A percentile compares a stretch with the other conserved stretches of the same genome.
These are phyloP conservation scores for Alternaria brassicae DNA, from an alignment of 2,329 filamentous ascomycete species.

Conservation along the genomic window DNA sequence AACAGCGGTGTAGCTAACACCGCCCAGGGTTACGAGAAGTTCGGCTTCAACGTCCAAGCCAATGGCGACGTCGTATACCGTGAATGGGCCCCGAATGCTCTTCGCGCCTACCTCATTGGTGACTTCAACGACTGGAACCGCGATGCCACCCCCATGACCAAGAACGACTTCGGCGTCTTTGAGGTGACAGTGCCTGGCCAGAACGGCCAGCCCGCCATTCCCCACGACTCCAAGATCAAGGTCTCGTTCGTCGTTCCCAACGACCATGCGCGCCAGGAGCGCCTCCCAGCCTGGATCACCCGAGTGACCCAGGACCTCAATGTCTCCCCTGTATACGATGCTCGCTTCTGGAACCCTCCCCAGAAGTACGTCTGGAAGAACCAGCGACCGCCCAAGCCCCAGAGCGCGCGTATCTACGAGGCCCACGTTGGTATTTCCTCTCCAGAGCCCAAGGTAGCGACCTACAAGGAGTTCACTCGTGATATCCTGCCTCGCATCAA, in stretches of 20 bases:
- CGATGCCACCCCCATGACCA: slow-evolving; percentile 84
- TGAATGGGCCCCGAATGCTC: slow-evolving; percentile 95
- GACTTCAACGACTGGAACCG: slow-evolving; percentile 96
- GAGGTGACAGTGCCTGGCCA: slow-evolving; percentile 78
- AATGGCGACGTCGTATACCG: slow-evolving; percentile 89
- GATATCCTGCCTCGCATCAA: slow-evolving; percentile 93
- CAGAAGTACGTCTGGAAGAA: slow-evolving; percentile 87
- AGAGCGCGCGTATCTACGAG: slow-evolving; percentile 91
- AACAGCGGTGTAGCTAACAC: slow-evolving; percentile 25
- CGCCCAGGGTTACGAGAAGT: slow-evolving; percentile 79
- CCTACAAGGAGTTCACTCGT: slow-evolving; percentile 96
- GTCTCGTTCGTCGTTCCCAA: slow-evolving; percentile 82
- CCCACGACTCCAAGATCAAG: slow-evolving; percentile 96
- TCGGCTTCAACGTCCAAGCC: slow-evolving; percentile 80
- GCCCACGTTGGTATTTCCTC: slow-evolving; percentile 98
- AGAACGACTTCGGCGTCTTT: slow-evolving; percentile 84
- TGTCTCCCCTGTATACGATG: slow-evolving; percentile 92
- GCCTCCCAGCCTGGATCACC: slow-evolving; percentile 95
- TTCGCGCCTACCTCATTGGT: slow-evolving; percentile 83
- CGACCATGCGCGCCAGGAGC: slow-evolving; percentile 78
- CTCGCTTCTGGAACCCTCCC: slow-evolving; percentile 95
- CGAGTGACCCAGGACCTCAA: slow-evolving; percentile 92
- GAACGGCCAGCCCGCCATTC: slow-evolving; percentile 78
- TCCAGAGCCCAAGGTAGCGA: slow-evolving; percentile 84
- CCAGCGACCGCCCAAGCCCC: slow-evolving; percentile 78